phyloP scores from a whole-genome alignment of 306 rosid species.

The Cucurbita ficifolia region DNA sequence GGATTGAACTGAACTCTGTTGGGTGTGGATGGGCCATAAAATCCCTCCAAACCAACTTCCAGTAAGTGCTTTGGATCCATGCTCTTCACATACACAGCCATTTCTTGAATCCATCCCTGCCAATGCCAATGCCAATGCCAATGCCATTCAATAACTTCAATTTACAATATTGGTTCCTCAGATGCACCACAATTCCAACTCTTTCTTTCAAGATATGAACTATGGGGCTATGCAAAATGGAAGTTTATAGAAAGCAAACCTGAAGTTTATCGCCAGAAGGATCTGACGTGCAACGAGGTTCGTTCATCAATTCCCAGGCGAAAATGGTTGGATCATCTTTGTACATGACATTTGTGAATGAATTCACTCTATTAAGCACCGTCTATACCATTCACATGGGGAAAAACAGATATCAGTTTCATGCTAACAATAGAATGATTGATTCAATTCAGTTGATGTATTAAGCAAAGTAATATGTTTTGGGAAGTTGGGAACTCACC shows the following conservation, averaged over 20 bases:
- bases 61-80: conserved; percentile 75
- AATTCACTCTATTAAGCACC: conserved; percentile 73
- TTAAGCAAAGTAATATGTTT: background rate
- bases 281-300: conserved; percentile 82
- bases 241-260: conserved; percentile 25
- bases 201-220: background rate
- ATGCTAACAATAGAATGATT: background rate
- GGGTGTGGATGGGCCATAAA: conserved; percentile 89
- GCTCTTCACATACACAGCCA: conserved; percentile 77
- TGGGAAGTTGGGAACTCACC: conserved; percentile 31
- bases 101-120: conserved; percentile 86
- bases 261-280: conserved; percentile 61
- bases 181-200: background rate
- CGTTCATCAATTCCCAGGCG: conserved; percentile 95
- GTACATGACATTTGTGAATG: conserved; percentile 65
- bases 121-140: conserved; percentile 17
- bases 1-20: conserved; percentile 63
- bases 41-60: conserved; percentile 88
- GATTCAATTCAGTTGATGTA: background rate
- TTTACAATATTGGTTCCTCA: background rate
- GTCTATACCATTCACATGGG: conserved; percentile 28
- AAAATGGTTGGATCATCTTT: conserved; percentile 87
- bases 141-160: background rate
- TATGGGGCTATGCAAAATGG: background rate
- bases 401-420: conserved; percentile 13